Base-by-base conservation (phyloP, 495 filamentous ascomycete genomes). In the Neurospora hispaniola region DNA sequence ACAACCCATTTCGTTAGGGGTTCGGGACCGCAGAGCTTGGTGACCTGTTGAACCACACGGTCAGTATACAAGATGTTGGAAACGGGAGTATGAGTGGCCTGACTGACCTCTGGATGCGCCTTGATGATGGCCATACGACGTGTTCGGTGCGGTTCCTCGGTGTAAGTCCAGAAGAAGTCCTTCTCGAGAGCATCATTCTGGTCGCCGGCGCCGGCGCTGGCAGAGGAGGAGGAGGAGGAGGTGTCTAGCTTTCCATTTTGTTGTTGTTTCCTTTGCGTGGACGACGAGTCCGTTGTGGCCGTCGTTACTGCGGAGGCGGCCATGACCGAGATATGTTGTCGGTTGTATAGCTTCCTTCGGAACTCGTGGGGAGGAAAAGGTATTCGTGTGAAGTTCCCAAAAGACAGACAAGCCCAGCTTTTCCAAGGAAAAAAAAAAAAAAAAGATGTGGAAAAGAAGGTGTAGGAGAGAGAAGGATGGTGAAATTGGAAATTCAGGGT, bases 21-120 rank as follows among this genome's bases (percentile, higher is more conserved):
- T 79, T 98, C 96, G 38, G 93, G 94, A 8, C 96, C 96, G 84
- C 96, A 99, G 80, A 99, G 92, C 83, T 98, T 98, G 71, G 92
- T 95, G 69, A 98, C 93, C 94, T 97, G 79, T 27, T 31, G 23
- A 46, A 70, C 27, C 20, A 14, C 27, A 27, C 10, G 11, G 48
- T 62, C 23, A 62, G 54, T 62, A 31, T 54, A 54, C 11, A n/a
- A 23, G 46, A 23, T 62, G 2, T 14, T 62, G 11, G 54, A 18
- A 62, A 48, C 48, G 46, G 48, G 31, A 48, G 69, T 73, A 42
- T 74, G 73, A 16, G n/a, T 44, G n/a, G 7, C 39, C 75, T 42
- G 66, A 16, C 9, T 16, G 1, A 97, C 96, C 88, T 98, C 94
- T 69, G 96, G 96, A 81, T 99, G 95, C 35, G 96, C 96, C 84